Conservation (phyloP, 768 basidiomycete species). For the Mycena sanguinolenta region DNA sequence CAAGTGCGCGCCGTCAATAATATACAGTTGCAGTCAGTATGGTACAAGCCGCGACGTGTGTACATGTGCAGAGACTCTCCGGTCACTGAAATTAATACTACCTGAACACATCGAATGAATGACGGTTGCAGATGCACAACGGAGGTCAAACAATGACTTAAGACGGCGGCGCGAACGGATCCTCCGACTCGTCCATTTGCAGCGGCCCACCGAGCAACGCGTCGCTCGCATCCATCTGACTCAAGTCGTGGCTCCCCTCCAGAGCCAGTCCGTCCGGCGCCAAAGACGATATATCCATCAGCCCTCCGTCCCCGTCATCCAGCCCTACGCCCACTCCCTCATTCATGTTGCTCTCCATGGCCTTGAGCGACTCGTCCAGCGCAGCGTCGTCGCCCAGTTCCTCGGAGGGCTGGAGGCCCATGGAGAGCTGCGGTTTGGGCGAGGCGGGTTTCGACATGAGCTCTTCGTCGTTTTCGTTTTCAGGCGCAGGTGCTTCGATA, state of each 20-base stretch:
- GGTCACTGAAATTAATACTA: not conserved
- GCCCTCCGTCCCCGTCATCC: slow-evolving; percentile 55
- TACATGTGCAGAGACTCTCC: not conserved
- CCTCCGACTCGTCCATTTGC: slow-evolving; percentile 66
- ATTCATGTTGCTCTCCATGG: slow-evolving; percentile 61
- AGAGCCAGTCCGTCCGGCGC: slow-evolving; percentile 75
- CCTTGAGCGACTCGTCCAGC: slow-evolving; percentile 70
- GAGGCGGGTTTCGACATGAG: slow-evolving; percentile 73
- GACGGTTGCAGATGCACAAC: not conserved
- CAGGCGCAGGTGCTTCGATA: slow-evolving; percentile 46
- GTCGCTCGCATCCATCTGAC: slow-evolving; percentile 67
- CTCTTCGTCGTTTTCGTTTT: too few relatives aligned
- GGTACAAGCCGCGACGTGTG: not conserved
- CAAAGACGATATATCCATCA: slow-evolving; percentile 73
- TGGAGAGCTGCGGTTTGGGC: slow-evolving; percentile 74
- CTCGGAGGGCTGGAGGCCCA: slow-evolving; percentile 62
- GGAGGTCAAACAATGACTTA: not conserved
- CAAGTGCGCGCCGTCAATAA: not conserved
- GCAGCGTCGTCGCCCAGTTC: slow-evolving; percentile 59
- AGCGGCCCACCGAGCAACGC: slow-evolving; percentile 69
- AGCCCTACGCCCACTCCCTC: slow-evolving; percentile 52
- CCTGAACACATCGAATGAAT: not conserved
- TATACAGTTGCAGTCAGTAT: not conserved
- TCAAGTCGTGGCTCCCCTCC: slow-evolving; percentile 65
- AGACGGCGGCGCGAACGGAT: slow-evolving; percentile 64